These are phyloP conservation scores for Acer campestre DNA, from an alignment of 345 rosid species.

Conservation along the genomic window DNA sequence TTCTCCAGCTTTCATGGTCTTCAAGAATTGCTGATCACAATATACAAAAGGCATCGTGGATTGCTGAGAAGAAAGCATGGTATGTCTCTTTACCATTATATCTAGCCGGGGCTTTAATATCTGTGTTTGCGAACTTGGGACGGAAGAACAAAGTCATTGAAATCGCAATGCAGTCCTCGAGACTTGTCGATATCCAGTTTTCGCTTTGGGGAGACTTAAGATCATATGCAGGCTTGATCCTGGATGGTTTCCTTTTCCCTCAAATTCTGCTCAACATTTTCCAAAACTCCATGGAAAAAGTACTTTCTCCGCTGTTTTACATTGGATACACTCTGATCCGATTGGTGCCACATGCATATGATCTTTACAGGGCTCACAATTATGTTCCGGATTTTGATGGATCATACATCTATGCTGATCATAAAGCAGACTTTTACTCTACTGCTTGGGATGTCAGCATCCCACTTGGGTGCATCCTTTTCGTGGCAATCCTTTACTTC, in stretches of 20 bases:
- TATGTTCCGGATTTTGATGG: conserved; percentile 13
- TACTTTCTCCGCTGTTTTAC: conserved; percentile 38
- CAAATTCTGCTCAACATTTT: conserved; percentile 52
- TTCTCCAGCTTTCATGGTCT: conserved; percentile 47
- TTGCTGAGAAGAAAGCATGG: conserved; percentile 47
- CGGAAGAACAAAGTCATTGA: background rate
- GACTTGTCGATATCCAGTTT: background rate
- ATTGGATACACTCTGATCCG: conserved; percentile 41
- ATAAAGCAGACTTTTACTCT: conserved; percentile 39
- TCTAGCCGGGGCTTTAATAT: conserved; percentile 38
- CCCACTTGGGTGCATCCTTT: conserved; percentile 30
- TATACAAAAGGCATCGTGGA: conserved; percentile 30
- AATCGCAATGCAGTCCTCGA: background rate
- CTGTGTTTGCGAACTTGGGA: too few species aligned
- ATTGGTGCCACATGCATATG: conserved; percentile 51
- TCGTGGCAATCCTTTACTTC: conserved; percentile 39
- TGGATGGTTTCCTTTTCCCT: conserved; percentile 54
- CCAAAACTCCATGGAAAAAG: conserved; percentile 33
- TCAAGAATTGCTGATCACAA: conserved; percentile 26
- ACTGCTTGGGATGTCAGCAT: conserved; percentile 46
- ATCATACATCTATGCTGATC: conserved; percentile 47
- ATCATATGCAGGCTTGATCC: conserved; percentile 47
- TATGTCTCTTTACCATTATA: conserved; percentile 35
- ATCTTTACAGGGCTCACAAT: conserved; percentile 41
- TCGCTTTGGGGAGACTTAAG: conserved; percentile 33